Percentiles rank a stretch among this genome's conserved stretches.
Conservation (phyloP, 164 flowering plant species). For the Brasenia schreberi region DNA sequence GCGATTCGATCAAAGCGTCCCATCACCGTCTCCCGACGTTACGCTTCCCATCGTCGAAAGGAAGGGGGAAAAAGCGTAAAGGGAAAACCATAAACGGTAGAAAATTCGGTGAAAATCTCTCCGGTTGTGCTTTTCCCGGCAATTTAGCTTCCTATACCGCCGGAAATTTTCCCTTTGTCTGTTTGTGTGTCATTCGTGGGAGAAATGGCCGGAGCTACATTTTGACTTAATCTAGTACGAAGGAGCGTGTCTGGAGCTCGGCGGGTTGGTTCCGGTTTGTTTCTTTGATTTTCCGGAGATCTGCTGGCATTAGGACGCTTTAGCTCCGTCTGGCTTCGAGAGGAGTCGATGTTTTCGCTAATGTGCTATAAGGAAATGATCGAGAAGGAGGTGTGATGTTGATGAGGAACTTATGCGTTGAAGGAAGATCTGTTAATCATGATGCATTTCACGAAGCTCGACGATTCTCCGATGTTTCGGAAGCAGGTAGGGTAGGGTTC, state of each 20-base stretch:
- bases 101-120: background rate
- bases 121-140: background rate
- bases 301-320: background rate
- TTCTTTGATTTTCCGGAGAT: background rate
- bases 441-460: conserved; percentile 92
- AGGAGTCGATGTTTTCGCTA: background rate
- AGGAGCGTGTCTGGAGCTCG: background rate
- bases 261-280: background rate
- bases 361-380: background rate
- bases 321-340: background rate
- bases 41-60: background rate
- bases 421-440: conserved; percentile 11
- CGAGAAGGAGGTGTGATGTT: conserved; percentile 10
- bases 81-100: background rate
- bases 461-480: conserved; percentile 99
- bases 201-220: background rate
- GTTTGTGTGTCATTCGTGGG: background rate
- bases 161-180: background rate
- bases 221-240: background rate
- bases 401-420: conserved; percentile 7
- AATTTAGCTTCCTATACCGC: background rate
- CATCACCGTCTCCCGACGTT: background rate
- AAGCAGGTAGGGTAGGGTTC: conserved; percentile 48
- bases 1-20: background rate
- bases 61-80: background rate